phyloP scores from a whole-genome alignment of 495 filamentous ascomycete genomes.

The Astrothelium macrocarpum region DNA sequence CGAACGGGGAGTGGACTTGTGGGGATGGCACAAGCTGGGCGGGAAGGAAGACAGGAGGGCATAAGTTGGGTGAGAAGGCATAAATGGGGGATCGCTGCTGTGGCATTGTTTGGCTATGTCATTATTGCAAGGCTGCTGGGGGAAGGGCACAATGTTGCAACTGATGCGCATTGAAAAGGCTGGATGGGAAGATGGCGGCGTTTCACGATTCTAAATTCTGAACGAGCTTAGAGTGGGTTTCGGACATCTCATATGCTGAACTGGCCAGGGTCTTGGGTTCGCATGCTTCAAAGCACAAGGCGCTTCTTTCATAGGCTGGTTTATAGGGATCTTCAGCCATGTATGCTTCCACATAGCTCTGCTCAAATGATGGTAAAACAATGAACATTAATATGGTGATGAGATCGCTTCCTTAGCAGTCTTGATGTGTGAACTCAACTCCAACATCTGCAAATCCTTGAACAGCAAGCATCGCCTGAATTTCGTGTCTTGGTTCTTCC shows the following conservation, averaged over 20 bases:
- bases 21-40: conserved; percentile 35
- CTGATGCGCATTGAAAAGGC: not conserved
- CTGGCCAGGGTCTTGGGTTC: not conserved
- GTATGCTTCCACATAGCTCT: not conserved
- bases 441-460: not conserved
- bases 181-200: not conserved
- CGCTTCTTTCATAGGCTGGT: no score
- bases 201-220: not conserved
- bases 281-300: conserved; percentile 1
- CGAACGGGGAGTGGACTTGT: conserved; percentile 66
- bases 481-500: not conserved
- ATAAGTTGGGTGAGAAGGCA: conserved; percentile 71
- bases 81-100: conserved; percentile 60
- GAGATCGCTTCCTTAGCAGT: not conserved
- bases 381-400: not conserved
- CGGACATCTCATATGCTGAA: not conserved
- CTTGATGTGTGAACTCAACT: not conserved
- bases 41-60: conserved; percentile 55
- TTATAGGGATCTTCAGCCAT: not conserved
- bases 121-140: conserved; percentile 64
- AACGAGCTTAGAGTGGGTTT: not conserved
- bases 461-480: not conserved
- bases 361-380: no score
- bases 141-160: conserved; percentile 30
- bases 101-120: conserved; percentile 68